Evolutionary conservation across 225 moss, liverwort and hornwort species (phyloP).

Genomic region (Climacium dendroides): DNA sequence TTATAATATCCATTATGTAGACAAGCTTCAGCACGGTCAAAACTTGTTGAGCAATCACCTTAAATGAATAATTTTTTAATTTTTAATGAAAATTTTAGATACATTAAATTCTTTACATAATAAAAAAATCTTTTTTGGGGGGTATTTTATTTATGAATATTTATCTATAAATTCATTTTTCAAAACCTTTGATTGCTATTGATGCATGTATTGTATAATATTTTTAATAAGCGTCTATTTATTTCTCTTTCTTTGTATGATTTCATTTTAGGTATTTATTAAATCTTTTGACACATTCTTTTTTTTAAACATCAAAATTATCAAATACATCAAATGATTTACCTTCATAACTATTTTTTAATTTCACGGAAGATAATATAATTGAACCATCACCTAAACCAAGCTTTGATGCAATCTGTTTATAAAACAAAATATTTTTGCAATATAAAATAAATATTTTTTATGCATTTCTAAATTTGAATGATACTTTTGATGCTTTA

Average conservation of each 20-base stretch:
- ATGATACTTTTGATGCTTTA: background rate
- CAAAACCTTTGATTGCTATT: background rate
- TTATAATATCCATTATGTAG: slow-evolving; percentile 20
- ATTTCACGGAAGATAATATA: slow-evolving; percentile 52
- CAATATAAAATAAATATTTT: background rate
- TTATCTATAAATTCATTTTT: no score
- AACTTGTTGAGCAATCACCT: slow-evolving; percentile 38
- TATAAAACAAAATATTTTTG: background rate
- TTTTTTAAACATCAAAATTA: no score
- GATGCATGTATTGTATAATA: no score
- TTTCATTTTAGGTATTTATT: background rate
- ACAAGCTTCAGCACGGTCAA: slow-evolving; percentile 49
- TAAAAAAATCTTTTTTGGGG: background rate
- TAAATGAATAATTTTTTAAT: background rate
- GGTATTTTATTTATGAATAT: no score
- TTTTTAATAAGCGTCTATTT: background rate
- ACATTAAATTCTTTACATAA: accelerated
- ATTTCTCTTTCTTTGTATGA: background rate
- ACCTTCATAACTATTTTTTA: slow-evolving; percentile 40
- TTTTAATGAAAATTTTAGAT: no score
- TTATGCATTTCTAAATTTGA: background rate
- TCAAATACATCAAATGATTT: background rate
- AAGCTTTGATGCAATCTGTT: slow-evolving; percentile 48
- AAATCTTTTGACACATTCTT: no score
- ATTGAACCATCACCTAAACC: slow-evolving; percentile 50